Evolutionary conservation across 2,329 filamentous ascomycete genomes (phyloP).

Genomic region (Trichoderma koningii): DNA sequence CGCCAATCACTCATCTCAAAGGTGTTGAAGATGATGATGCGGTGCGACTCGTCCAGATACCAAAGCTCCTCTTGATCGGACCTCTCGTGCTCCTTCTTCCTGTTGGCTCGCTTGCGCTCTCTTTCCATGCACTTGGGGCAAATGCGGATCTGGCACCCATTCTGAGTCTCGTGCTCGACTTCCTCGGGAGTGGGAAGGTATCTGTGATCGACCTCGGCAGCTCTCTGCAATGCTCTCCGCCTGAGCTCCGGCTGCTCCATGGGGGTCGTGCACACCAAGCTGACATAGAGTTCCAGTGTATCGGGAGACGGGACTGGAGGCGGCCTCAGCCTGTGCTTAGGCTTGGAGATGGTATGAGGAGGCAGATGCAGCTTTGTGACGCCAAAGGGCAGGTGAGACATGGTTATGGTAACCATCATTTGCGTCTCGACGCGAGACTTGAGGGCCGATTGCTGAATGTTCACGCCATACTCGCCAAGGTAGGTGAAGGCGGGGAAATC

Average conservation of each 20-base stretch:
- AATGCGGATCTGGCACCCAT: constrained; percentile 92
- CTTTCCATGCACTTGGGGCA: constrained; percentile 88
- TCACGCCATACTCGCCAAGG: constrained; percentile 48
- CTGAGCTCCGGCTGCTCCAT: constrained; percentile 73
- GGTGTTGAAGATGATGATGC: constrained; percentile 90
- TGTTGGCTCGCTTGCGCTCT: constrained; percentile 84
- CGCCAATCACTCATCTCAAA: constrained; percentile 85
- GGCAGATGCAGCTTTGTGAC: constrained; percentile 84
- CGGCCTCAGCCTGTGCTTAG: constrained; percentile 81
- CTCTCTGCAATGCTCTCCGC: constrained; percentile 66
- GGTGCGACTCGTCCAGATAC: constrained; percentile 74
- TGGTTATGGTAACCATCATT: constrained; percentile 80
- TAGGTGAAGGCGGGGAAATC: constrained; percentile 37
- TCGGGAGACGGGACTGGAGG: constrained; percentile 66
- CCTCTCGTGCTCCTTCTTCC: constrained; percentile 86
- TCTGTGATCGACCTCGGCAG: constrained; percentile 46
- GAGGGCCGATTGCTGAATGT: constrained; percentile 66
- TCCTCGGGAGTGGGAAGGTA: constrained; percentile 49
- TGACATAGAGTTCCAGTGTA: constrained; percentile 76
- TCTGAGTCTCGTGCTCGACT: constrained; percentile 72
- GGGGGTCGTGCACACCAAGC: constrained; percentile 87
- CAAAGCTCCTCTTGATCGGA: constrained; percentile 89
- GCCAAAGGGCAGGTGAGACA: constrained; percentile 73
- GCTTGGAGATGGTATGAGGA: constrained; percentile 88
- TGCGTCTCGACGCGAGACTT: constrained; percentile 97